Conservation (phyloP, 2,329 filamentous ascomycete genomes). For the Colletotrichum tropicale region DNA sequence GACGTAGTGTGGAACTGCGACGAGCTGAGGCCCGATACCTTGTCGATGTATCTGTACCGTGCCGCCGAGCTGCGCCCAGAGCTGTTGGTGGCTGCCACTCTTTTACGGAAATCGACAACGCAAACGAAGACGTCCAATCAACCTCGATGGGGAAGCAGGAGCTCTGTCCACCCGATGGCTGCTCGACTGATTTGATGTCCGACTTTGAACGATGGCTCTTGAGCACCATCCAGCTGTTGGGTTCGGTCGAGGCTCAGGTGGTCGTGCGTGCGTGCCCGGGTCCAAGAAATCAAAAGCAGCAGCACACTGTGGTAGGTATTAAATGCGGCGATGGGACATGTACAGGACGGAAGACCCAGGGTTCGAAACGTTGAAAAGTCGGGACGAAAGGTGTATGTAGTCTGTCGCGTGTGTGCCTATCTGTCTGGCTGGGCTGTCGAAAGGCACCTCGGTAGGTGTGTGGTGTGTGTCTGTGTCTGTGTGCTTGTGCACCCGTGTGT, state of each 20-base stretch:
- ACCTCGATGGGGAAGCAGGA: not conserved
- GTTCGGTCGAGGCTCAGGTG: not conserved
- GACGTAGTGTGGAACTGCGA: not conserved
- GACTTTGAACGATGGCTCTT: not conserved
- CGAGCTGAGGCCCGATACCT: not conserved
- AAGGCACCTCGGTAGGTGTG: slow-evolving; percentile 5
- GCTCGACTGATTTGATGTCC: not conserved
- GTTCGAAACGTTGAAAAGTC: slow-evolving; percentile 18
- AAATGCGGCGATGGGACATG: not conserved
- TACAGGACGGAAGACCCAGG: not conserved
- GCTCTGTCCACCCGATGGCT: not conserved
- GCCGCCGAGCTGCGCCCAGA: not conserved
- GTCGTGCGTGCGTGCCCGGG: not conserved
- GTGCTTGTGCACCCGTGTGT: not conserved
- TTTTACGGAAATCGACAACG: not conserved
- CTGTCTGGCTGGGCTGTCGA: not conserved
- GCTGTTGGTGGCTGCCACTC: not conserved
- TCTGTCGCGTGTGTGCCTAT: slow-evolving; percentile 6
- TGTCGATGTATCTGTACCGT: not conserved
- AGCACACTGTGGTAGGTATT: not conserved
- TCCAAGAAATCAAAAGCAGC: not conserved
- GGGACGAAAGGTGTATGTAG: slow-evolving; percentile 11
- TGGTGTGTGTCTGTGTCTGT: not conserved
- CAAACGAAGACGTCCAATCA: not conserved
- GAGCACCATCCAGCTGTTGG: not conserved